These are phyloP conservation scores for Leccinum subrobustum DNA, from an alignment of 1,284 basidiomycete species.

Conservation along the genomic window DNA sequence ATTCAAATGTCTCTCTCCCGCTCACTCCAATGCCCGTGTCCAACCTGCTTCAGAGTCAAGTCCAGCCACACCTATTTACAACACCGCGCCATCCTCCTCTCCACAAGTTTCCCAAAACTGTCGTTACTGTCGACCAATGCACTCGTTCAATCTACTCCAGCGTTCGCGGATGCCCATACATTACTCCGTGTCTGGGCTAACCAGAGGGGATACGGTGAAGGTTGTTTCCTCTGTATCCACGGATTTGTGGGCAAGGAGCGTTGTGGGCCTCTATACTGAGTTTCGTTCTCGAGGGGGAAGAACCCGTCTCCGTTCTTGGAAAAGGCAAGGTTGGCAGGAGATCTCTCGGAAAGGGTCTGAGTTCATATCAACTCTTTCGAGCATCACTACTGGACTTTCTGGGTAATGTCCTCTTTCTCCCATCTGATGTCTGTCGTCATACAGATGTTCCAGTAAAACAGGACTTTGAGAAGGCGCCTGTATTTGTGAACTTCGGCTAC, in stretches of 20 bases:
- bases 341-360: constrained; percentile 69
- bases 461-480: constrained; percentile 60
- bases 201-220: constrained; percentile 76
- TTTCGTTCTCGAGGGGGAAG: constrained; percentile 66
- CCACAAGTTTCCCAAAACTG: constrained; percentile 56
- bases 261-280: constrained; percentile 76
- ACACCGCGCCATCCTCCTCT: constrained; percentile 66
- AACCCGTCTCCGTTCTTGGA: constrained; percentile 32
- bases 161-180: constrained; percentile 75
- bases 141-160: constrained; percentile 59
- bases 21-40: constrained; percentile 68
- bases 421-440: constrained; percentile 7
- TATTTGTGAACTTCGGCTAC: constrained; percentile 57
- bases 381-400: constrained; percentile 73
- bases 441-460: constrained; percentile 54
- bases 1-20: constrained; percentile 68
- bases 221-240: constrained; percentile 51
- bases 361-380: constrained; percentile 86
- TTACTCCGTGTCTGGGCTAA: constrained; percentile 90
- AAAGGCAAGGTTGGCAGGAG: constrained; percentile 40
- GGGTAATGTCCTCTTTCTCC: constrained; percentile 41
- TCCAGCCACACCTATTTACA: constrained; percentile 75
- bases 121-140: constrained; percentile 72
- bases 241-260: constrained; percentile 68
- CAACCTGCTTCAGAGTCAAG: constrained; percentile 21